phyloP scores from a whole-genome alignment of 768 basidiomycete genomes.

The Phylloporus sp. region DNA sequence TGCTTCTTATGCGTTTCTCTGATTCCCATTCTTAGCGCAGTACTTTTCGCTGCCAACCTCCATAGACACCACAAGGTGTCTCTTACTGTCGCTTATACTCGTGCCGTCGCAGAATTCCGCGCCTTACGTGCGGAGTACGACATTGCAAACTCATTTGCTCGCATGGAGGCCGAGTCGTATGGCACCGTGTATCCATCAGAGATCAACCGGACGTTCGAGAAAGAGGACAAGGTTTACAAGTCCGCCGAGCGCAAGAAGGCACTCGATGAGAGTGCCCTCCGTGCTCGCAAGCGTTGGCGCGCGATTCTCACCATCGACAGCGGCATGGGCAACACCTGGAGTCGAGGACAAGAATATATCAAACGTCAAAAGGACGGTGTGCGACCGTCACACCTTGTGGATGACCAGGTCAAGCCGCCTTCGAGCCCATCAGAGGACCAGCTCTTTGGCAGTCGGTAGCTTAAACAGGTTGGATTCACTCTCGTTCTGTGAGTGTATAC shows the following conservation, averaged over 20 bases:
- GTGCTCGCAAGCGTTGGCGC: slow-evolving; percentile 75
- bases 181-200: slow-evolving; percentile 67
- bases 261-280: slow-evolving; percentile 55
- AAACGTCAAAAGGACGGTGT: slow-evolving; percentile 68
- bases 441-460: slow-evolving; percentile 18
- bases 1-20: slow-evolving; percentile 2
- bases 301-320: slow-evolving; percentile 49
- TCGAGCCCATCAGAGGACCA: slow-evolving; percentile 23
- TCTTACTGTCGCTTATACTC: slow-evolving; percentile 75
- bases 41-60: slow-evolving; percentile 78
- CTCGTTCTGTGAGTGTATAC: not conserved
- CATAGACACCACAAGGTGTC: slow-evolving; percentile 59
- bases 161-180: slow-evolving; percentile 71
- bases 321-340: slow-evolving; percentile 51
- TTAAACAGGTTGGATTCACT: slow-evolving; percentile 1
- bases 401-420: slow-evolving; percentile 29
- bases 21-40: slow-evolving; percentile 47
- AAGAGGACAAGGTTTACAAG: slow-evolving; percentile 58
- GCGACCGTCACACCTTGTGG: slow-evolving; percentile 61
- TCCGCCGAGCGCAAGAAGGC: slow-evolving; percentile 56
- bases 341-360: slow-evolving; percentile 70
- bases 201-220: slow-evolving; percentile 56
- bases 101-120: slow-evolving; percentile 82
- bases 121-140: slow-evolving; percentile 82
- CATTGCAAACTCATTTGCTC: slow-evolving; percentile 70